Evolutionary conservation across 2,329 filamentous ascomycete genomes (phyloP).

Genomic region (Colletotrichum agaves): DNA sequence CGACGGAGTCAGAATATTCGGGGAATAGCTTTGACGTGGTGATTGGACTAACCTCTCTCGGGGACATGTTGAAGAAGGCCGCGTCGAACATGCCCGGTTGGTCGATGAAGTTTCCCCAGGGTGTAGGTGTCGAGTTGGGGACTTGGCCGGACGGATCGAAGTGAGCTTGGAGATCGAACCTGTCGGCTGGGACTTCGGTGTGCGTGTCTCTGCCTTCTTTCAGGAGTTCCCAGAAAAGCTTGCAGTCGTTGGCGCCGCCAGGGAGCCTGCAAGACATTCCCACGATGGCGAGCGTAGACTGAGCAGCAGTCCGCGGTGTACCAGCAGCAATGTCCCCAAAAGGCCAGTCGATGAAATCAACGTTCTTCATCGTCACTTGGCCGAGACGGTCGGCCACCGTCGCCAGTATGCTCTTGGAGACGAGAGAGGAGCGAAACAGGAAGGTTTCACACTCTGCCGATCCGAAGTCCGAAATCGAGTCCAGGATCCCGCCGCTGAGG

Average conservation of each 20-base stretch:
- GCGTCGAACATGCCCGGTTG: neutral
- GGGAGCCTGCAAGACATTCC: slow-evolving; percentile 48
- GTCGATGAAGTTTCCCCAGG: neutral
- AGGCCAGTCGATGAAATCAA: too few relatives aligned
- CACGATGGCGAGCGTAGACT: slow-evolving; percentile 47
- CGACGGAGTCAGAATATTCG: too few relatives aligned
- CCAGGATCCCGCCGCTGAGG: neutral
- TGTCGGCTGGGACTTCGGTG: neutral
- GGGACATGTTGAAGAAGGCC: slow-evolving; percentile 10
- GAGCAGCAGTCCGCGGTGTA: neutral
- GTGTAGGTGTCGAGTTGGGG: neutral
- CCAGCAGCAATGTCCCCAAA: too few relatives aligned
- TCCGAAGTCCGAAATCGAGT: too few relatives aligned
- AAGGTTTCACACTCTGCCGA: too few relatives aligned
- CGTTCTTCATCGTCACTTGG: too few relatives aligned
- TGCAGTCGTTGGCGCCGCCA: slow-evolving; percentile 3
- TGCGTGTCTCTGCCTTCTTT: neutral
- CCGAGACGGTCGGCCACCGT: too few relatives aligned
- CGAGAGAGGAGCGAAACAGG: too few relatives aligned
- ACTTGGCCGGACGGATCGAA: neutral
- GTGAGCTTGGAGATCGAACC: neutral
- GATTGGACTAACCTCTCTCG: neutral
- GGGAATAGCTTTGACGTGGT: neutral
- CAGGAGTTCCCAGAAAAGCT: slow-evolving; percentile 7
- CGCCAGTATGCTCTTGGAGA: too few relatives aligned